phyloP scores from a whole-genome alignment of 805 yeast genomes.

The Zygoascus ofunaensis region DNA sequence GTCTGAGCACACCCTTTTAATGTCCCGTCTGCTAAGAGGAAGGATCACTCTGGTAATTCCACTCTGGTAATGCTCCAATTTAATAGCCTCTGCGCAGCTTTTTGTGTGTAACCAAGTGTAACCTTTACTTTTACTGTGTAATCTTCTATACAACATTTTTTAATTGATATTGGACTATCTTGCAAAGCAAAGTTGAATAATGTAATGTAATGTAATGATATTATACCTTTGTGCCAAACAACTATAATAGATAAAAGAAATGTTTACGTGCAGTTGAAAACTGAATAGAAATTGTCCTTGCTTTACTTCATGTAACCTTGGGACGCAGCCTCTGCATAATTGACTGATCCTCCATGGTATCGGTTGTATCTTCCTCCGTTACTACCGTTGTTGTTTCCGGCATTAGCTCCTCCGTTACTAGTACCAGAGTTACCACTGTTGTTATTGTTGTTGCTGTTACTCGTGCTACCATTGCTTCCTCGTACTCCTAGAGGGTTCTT shows the following conservation, averaged over 20 bases:
- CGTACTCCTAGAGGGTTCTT: conserved; percentile 97
- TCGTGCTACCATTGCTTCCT: conserved; percentile 34
- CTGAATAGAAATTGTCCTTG: too few species aligned
- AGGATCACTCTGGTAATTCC: too few species aligned
- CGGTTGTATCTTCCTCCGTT: conserved; percentile 4
- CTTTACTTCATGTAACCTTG: conserved; percentile 4
- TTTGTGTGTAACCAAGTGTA: too few species aligned
- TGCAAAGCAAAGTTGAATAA: neutral
- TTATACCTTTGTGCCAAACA: neutral
- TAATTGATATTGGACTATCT: neutral
- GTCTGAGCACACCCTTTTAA: too few species aligned
- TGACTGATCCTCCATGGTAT: conserved; percentile 5
- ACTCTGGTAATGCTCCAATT: too few species aligned
- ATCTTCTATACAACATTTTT: neutral
- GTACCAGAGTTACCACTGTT: neutral
- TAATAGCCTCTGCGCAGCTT: too few species aligned
- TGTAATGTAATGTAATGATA: too few species aligned
- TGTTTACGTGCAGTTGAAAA: too few species aligned
- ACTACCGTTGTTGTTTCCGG: neutral
- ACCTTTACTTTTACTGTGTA: too few species aligned
- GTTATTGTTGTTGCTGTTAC: conserved; percentile 3
- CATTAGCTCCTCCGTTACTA: neutral
- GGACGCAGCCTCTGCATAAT: conserved; percentile 4
- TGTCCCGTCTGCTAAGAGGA: too few species aligned
- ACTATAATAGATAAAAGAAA: neutral